Conservation (phyloP, 1,284 basidiomycete species). For the Ceratobasidium sp. region DNA sequence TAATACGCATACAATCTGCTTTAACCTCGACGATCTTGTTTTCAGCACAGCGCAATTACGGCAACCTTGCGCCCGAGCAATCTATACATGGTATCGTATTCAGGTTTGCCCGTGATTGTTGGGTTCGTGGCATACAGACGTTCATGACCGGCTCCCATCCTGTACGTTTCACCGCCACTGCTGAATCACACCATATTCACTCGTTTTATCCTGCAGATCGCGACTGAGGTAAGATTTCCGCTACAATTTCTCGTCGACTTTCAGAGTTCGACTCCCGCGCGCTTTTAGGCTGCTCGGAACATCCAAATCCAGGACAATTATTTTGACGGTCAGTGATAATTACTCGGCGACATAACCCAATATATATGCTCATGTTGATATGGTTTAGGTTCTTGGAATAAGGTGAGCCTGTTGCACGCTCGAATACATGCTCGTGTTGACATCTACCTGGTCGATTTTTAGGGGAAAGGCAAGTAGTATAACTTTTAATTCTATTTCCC, state of each 20-base stretch:
- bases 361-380: background rate
- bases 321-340: constrained; percentile 41
- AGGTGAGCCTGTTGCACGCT: constrained; percentile 11
- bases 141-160: constrained; percentile 48
- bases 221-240: constrained; percentile 34
- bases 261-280: background rate
- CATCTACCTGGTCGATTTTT: background rate
- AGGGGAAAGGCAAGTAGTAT: constrained; percentile 29
- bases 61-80: constrained; percentile 44
- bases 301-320: constrained; percentile 48
- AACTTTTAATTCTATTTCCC: no score
- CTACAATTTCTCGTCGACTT: background rate
- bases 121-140: constrained; percentile 44
- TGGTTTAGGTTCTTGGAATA: constrained; percentile 45
- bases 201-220: constrained; percentile 22
- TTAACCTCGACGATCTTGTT: background rate
- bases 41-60: constrained; percentile 43
- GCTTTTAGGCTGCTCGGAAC: constrained; percentile 24
- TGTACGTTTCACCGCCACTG: background rate
- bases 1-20: background rate
- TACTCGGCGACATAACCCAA: background rate
- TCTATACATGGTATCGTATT: constrained; percentile 46
- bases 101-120: constrained; percentile 43
- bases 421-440: constrained; percentile 26
- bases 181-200: background rate